Conservation (phyloP, 306 rosid species). For the Cicer yamashitae region DNA sequence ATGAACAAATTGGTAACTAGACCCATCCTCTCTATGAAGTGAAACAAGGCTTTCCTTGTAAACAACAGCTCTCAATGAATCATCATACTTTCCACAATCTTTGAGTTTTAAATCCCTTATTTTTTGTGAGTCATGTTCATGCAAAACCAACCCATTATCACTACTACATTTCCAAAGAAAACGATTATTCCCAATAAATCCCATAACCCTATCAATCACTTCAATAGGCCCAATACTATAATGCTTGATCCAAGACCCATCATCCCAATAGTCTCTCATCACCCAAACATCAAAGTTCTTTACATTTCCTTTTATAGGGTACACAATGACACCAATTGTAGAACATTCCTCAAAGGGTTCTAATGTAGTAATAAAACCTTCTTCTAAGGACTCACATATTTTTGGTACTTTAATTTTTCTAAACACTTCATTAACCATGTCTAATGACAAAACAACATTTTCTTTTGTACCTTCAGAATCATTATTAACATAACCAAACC, state of each 20-base stretch:
- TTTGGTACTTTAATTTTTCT: slow-evolving; percentile 42
- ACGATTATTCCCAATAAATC: slow-evolving; percentile 25
- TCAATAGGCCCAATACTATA: slow-evolving; percentile 28
- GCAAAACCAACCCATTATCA: slow-evolving; percentile 24
- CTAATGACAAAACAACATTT: slow-evolving; percentile 38
- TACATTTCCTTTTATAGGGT: slow-evolving; percentile 15
- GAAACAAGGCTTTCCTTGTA: slow-evolving; percentile 44
- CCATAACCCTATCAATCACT: slow-evolving; percentile 37
- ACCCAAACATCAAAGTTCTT: slow-evolving; percentile 41
- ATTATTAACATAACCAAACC: slow-evolving; percentile 34
- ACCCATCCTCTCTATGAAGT: slow-evolving; percentile 2
- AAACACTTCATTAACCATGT: slow-evolving; percentile 24
- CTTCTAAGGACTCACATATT: slow-evolving; percentile 9
- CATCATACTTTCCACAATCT: slow-evolving; percentile 27
- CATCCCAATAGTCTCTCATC: slow-evolving; percentile 39
- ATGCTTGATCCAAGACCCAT: slow-evolving; percentile 45
- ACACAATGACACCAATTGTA: slow-evolving; percentile 19
- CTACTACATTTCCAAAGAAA: slow-evolving; percentile 30
- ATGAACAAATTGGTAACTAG: not conserved
- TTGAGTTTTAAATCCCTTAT: not conserved
- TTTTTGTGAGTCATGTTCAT: not conserved
- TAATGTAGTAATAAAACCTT: not conserved
- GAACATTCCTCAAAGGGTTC: slow-evolving; percentile 30
- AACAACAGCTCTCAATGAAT: slow-evolving; percentile 27
- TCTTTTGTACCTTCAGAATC: not conserved